Base-by-base conservation (phyloP, 2,329 filamentous ascomycete genomes). In the Ploettnerulaceae sp. region DNA sequence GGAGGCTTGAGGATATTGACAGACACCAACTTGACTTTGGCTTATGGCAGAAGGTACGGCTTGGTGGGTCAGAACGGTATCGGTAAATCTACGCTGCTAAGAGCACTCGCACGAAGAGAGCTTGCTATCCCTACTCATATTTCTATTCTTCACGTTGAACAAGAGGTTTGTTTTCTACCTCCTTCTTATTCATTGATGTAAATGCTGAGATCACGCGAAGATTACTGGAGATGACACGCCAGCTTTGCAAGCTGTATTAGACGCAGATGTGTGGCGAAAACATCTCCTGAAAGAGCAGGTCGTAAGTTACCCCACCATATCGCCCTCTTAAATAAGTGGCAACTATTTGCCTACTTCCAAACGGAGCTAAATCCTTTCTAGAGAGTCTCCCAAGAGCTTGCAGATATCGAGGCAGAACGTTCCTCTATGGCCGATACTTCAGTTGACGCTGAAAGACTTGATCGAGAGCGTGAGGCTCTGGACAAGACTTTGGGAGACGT, bases 61-160 rank as follows among this genome's bases (percentile, higher is more conserved):
- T 74, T 98, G 55, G 93, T 98, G 57, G 93, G 93, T 76, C 87
- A 97, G 76, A 98, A 98, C 79, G 93, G 93, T 89, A 91, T 98
- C 55, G 93, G 87, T 76, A 91, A 93, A 77, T 89, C 89, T 64
- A 98, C 93, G n/a, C 73, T 98, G 55, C 77, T 98, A 52, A 80
- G 93, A 58, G 93, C 93, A 12, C 74, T 98, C 56, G 94, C 90
- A 61, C 82, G 89, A 62, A 82, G 93, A 84, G 93, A 98, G 65
- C 79, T 98, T 49, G 79, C 90, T 4, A 93, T 98, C 69, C 93
- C 93, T 8, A 94, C 88, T 1, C 91, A 98, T 60, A 98, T 98
- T 56, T 96, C 93, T 8, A 98, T 98, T 77, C 79, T 98, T 14
- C 93, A 98, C 73, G 93, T 98, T 40, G 93, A 97, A 67, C 93